Conservation (phyloP, 2,329 filamentous ascomycete genomes). For the Immersiporthe knoxdaviesiana region DNA sequence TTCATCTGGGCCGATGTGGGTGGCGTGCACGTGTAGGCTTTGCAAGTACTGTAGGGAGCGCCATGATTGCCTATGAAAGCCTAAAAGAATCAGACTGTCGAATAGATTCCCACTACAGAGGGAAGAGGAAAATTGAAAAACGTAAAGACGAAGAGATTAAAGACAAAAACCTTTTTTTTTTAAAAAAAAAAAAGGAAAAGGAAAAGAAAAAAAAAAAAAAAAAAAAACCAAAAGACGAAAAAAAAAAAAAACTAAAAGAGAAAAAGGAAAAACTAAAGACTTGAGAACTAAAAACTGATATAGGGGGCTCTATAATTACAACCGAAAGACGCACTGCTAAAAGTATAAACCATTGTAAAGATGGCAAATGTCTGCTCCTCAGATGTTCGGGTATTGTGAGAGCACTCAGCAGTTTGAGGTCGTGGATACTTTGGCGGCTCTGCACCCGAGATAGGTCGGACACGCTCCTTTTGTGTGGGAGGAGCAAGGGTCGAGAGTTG, state of each 20-base stretch:
- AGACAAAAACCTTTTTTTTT: too few species aligned
- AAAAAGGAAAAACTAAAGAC: too few species aligned
- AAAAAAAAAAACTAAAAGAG: too few species aligned
- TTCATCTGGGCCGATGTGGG: conserved; percentile 7
- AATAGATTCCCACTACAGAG: too few species aligned
- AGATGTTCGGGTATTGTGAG: conserved; percentile 5
- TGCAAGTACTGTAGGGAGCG: conserved; percentile 5
- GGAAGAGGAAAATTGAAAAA: too few species aligned
- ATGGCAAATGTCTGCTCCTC: conserved; percentile 6
- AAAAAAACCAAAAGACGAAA: too few species aligned
- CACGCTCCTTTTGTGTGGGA: conserved; percentile 12
- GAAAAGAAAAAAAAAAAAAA: too few species aligned
- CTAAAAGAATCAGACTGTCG: too few species aligned
- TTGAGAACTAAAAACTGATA: too few species aligned
- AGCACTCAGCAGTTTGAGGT: conserved; percentile 9
- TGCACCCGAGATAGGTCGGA: conserved; percentile 4
- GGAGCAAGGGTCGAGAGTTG: conserved; percentile 6
- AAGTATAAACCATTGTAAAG: background rate
- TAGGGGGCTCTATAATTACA: too few species aligned
- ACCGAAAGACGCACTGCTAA: background rate
- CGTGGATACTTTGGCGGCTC: conserved; percentile 3
- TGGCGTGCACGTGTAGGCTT: conserved; percentile 8
- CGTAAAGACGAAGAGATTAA: too few species aligned
- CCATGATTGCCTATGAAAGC: background rate
- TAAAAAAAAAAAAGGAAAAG: too few species aligned